Evolutionary conservation across 306 rosid genomes (phyloP).

Genomic region (Cicer yamashitae): DNA sequence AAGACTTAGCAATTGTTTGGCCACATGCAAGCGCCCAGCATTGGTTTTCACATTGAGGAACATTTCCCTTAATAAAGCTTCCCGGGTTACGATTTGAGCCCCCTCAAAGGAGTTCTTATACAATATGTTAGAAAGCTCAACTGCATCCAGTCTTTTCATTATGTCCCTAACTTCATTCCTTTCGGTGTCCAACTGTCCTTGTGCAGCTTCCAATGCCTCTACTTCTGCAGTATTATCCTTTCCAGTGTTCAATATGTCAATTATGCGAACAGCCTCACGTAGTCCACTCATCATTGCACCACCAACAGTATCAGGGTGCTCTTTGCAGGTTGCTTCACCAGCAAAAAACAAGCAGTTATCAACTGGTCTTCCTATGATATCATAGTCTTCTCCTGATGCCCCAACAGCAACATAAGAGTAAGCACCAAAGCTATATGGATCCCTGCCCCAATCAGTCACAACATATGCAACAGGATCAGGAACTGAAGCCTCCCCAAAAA

Average conservation of each 20-base stretch:
- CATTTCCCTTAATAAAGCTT: constrained; percentile 77
- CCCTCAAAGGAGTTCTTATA: constrained; percentile 77
- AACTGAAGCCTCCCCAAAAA: constrained; percentile 87
- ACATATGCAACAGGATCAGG: constrained; percentile 91
- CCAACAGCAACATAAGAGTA: constrained; percentile 96
- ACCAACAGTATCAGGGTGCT: constrained; percentile 99
- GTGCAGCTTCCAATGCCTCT: constrained; percentile 88
- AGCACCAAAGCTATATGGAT: constrained; percentile 96
- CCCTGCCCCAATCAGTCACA: constrained; percentile 99
- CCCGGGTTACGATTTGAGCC: constrained; percentile 61
- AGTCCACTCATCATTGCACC: constrained; percentile 99
- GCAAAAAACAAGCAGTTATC: constrained; percentile 95
- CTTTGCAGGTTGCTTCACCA: constrained; percentile 99
- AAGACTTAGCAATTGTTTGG: constrained; percentile 79
- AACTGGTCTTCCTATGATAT: constrained; percentile 87
- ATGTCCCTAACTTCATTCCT: constrained; percentile 98
- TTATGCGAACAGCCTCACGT: constrained; percentile 94
- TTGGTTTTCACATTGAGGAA: constrained; percentile 80
- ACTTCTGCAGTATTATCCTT: constrained; percentile 90
- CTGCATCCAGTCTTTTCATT: constrained; percentile 81
- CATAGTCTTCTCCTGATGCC: constrained; percentile 98
- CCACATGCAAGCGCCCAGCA: constrained; percentile 90
- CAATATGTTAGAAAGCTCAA: constrained; percentile 72
- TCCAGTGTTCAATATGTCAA: constrained; percentile 79
- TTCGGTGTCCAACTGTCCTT: constrained; percentile 80